Percentiles rank a stretch among this genome's conserved stretches.
Conservation (phyloP, 1,284 basidiomycete species). For the Phellinidium pouzarii region DNA sequence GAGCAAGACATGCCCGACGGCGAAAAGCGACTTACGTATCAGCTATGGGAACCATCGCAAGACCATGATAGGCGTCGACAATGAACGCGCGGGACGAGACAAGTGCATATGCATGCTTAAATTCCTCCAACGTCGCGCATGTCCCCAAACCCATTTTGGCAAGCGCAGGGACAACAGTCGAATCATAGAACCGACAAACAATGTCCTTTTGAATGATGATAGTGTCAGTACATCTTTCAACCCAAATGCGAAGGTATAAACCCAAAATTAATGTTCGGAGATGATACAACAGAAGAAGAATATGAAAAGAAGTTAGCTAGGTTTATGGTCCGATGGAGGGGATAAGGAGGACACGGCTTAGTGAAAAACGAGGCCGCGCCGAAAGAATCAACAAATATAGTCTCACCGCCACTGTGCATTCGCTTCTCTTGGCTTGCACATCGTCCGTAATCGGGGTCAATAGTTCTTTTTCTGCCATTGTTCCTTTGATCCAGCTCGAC, state of each 20-base stretch:
- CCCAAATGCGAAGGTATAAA: not conserved
- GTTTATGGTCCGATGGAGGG: not conserved
- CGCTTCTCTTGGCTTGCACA: not conserved
- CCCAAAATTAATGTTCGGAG: not conserved
- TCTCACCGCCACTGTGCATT: slow-evolving; percentile 4
- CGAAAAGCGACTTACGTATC: slow-evolving; percentile 56
- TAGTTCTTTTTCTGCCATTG: slow-evolving; percentile 34
- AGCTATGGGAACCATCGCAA: slow-evolving; percentile 86
- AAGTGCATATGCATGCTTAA: slow-evolving; percentile 68
- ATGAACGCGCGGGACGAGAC: slow-evolving; percentile 85
- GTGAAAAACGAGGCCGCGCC: not conserved
- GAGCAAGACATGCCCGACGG: not conserved
- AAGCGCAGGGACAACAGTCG: slow-evolving; percentile 34
- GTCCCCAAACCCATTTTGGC: slow-evolving; percentile 20
- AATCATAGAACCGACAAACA: slow-evolving; percentile 41
- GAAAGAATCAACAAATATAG: not conserved
- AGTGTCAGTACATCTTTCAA: not conserved
- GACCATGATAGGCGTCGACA: slow-evolving; percentile 78
- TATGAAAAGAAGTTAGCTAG: not conserved
- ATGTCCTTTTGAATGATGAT: slow-evolving; percentile 34
- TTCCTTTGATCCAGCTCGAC: slow-evolving; percentile 40
- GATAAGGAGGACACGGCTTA: not conserved
- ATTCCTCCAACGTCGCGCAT: slow-evolving; percentile 40
- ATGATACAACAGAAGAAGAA: not conserved
- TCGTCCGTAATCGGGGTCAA: not conserved